Conservation (phyloP, 2,329 filamentous ascomycete genomes). For the Alternaria sp. region DNA sequence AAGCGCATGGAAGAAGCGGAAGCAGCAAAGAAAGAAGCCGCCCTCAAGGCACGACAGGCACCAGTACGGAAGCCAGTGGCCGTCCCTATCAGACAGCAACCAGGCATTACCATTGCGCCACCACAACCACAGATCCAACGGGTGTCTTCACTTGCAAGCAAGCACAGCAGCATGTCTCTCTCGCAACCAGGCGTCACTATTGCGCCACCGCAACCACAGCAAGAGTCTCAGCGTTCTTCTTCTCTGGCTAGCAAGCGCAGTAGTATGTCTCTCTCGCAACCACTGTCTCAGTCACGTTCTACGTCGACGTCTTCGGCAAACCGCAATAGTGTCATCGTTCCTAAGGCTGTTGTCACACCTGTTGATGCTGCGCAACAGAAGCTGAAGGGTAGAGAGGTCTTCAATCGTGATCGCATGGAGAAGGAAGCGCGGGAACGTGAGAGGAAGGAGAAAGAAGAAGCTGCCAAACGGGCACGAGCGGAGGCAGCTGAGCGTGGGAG, state of each 20-base stretch:
- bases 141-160: slow-evolving; percentile 28
- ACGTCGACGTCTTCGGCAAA: slow-evolving; percentile 34
- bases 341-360: slow-evolving; percentile 38
- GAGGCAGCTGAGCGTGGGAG: slow-evolving; percentile 57
- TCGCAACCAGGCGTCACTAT: slow-evolving; percentile 25
- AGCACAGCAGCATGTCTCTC: slow-evolving; percentile 31
- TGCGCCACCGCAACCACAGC: slow-evolving; percentile 16
- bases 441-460: slow-evolving; percentile 58
- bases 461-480: slow-evolving; percentile 56
- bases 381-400: slow-evolving; percentile 56
- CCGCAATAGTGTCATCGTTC: slow-evolving; percentile 33
- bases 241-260: slow-evolving; percentile 34
- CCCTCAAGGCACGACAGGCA: slow-evolving; percentile 40
- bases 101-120: slow-evolving; percentile 28
- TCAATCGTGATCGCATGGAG: slow-evolving; percentile 54
- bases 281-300: slow-evolving; percentile 27
- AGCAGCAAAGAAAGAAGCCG: slow-evolving; percentile 50
- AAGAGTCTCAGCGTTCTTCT: slow-evolving; percentile 20
- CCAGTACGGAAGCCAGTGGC: slow-evolving; percentile 57
- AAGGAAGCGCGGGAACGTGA: slow-evolving; percentile 53
- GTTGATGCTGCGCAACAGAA: slow-evolving; percentile 43
- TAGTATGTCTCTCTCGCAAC: slow-evolving; percentile 31
- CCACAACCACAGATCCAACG: slow-evolving; percentile 16
- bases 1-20: slow-evolving; percentile 45
- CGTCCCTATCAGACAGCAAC: slow-evolving; percentile 54